Base-by-base conservation (phyloP, 352 stramenopile genomes). In the Thalassiosira mediterranea region DNA sequence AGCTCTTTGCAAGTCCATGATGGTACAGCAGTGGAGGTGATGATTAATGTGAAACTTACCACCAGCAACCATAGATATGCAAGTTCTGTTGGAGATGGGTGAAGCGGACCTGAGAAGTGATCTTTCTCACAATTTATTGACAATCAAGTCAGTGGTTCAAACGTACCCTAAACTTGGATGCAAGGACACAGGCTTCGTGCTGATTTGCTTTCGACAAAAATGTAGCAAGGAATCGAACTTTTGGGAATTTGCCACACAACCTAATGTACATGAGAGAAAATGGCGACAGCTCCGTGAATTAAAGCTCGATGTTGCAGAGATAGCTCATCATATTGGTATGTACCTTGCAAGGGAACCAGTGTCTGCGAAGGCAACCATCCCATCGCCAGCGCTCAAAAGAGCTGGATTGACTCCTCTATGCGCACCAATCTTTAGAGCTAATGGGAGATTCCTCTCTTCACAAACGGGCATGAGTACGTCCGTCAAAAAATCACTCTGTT, bases 161-260 rank as follows among this genome's bases (percentile, higher is more conserved):
- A n/a, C n/a, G n/a, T n/a, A n/a, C n/a, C n/a, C n/a, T n/a, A 79
- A 98, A 98, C 85, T 98, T 98, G 76, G 94, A 95, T 60, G 94
- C 95, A 23, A 97, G 85, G 44, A 98, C 95, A 61, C 89, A 95
- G 44, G 96, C 94, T 82, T 98, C 93, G 81, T 98, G 95, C 83
- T 98, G 94, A 82, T 97, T 97, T 58, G 95, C 90, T 38, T 91
- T 86, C 23, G 91, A 97, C 21, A 98, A 68, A 77, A 97, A 97
- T n/a, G 95, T 98, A n/a, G 92, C 94, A 31, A 98, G 75, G 69
- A 98, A 97, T 68, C 96, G 96, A 8, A 98, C 93, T 31, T 93
- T 92, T 2, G 94, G 94, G 79, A 96, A 96, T 42, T 85, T 79
- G 19, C 82, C 85, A 72, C 92, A 97, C n/a, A 98, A 75, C 29